Conservation (phyloP, 768 basidiomycete genomes). For the Rubroboletus satanas region DNA sequence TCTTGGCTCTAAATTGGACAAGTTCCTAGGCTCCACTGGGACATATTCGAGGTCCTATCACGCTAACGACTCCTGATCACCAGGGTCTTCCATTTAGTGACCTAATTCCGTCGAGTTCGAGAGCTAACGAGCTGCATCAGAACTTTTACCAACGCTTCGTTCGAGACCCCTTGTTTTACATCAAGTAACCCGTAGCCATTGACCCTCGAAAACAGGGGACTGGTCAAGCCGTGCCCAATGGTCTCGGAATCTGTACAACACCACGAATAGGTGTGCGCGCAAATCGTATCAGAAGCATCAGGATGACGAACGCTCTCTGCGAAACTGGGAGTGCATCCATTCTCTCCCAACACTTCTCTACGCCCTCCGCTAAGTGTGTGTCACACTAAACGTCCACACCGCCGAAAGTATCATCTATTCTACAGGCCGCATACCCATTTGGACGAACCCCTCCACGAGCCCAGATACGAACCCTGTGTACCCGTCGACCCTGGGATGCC, state of each 20-base stretch:
- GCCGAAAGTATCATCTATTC: conserved; percentile 9
- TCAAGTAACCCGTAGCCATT: conserved; percentile 9
- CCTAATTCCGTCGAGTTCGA: conserved; percentile 20
- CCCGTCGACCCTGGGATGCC: conserved; percentile 4
- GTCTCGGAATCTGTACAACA: conserved; percentile 14
- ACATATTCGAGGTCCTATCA: conserved; percentile 20
- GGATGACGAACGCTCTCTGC: conserved; percentile 12
- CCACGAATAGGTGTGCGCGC: neutral
- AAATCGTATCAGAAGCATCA: conserved; percentile 24
- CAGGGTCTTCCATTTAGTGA: conserved; percentile 31
- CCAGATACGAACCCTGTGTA: conserved; percentile 4
- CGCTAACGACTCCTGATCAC: conserved; percentile 22
- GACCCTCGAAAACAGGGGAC: conserved; percentile 22
- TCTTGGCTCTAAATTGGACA: conserved; percentile 19
- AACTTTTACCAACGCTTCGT: conserved; percentile 2
- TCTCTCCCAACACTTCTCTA: conserved; percentile 24
- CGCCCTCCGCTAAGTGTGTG: conserved; percentile 19
- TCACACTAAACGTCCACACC: conserved; percentile 5
- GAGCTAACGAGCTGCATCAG: conserved; percentile 8
- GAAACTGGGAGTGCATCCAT: conserved; percentile 26
- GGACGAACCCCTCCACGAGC: conserved; percentile 3
- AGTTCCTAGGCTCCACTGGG: conserved; percentile 23
- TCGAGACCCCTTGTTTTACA: conserved; percentile 19
- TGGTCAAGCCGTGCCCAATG: neutral
- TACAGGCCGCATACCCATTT: conserved; percentile 6